These are phyloP conservation scores for Penstemon barbatus DNA, from an alignment of 257 asterid species.

Conservation along the genomic window DNA sequence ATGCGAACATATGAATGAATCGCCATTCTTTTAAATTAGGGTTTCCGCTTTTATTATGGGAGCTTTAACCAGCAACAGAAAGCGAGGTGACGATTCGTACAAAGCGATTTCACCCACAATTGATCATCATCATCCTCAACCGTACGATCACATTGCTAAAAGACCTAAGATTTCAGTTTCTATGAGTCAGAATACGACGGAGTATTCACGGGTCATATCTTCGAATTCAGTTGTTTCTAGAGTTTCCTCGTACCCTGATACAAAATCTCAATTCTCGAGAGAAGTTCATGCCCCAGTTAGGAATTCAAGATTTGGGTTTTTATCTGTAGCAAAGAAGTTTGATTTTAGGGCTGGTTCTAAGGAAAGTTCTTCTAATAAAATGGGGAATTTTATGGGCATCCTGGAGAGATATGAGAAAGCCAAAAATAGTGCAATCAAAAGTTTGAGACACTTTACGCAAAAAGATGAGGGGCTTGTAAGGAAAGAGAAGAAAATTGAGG, in stretches of 20 bases:
- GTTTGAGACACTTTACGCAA: constrained; percentile 29
- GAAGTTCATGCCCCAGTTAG: constrained; percentile 70
- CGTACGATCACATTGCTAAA: constrained; percentile 44
- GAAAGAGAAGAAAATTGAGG: constrained; percentile 38
- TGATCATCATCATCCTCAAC: background rate
- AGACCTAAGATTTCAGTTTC: constrained; percentile 37
- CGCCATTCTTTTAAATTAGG: constrained; percentile 15
- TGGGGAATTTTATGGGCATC: constrained; percentile 36
- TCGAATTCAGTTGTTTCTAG: constrained; percentile 31
- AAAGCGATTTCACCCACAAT: constrained; percentile 28
- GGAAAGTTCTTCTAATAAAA: constrained; percentile 17
- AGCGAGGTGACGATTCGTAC: constrained; percentile 50
- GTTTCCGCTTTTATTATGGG: constrained; percentile 49
- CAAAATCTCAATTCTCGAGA: constrained; percentile 32
- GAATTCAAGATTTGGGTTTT: constrained; percentile 28
- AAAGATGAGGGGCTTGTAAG: constrained; percentile 25
- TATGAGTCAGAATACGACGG: constrained; percentile 25
- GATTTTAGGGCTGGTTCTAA: constrained; percentile 19
- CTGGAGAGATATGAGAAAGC: background rate
- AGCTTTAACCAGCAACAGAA: constrained; percentile 52
- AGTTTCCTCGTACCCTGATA: constrained; percentile 44
- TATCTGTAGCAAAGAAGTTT: constrained; percentile 20
- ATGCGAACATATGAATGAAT: constrained; percentile 26
- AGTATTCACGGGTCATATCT: background rate
- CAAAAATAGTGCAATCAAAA: constrained; percentile 26